Conservation (phyloP, 345 rosid species). For the Salix arbutifolia region DNA sequence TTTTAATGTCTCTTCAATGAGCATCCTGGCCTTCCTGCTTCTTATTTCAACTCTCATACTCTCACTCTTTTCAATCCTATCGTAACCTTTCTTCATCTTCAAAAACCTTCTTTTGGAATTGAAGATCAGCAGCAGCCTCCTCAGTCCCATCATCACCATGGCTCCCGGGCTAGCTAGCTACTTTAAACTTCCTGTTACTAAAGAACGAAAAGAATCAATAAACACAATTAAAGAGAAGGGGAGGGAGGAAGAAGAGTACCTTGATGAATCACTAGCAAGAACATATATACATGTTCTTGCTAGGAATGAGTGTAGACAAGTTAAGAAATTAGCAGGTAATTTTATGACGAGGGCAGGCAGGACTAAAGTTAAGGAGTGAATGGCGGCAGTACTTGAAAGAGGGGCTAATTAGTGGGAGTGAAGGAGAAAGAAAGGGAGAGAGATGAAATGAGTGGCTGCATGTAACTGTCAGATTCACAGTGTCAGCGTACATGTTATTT, state of each 20-base stretch:
- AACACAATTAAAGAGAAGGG: background rate
- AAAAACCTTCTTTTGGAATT: slow-evolving; percentile 60
- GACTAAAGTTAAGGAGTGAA: background rate
- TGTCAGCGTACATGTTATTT: no score
- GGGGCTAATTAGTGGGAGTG: background rate
- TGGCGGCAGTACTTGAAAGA: background rate
- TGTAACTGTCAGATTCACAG: background rate
- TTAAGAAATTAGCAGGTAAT: background rate
- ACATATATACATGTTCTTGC: no score
- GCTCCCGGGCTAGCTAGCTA: background rate
- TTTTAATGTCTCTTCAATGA: slow-evolving; percentile 62
- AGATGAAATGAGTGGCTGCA: slow-evolving; percentile 17
- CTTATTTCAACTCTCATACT: slow-evolving; percentile 86
- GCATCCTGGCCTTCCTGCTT: slow-evolving; percentile 76
- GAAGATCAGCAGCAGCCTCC: slow-evolving; percentile 49
- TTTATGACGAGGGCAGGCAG: background rate
- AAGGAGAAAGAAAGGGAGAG: slow-evolving; percentile 6
- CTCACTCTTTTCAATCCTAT: slow-evolving; percentile 88
- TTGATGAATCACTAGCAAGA: background rate
- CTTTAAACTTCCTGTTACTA: background rate
- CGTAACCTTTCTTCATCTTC: slow-evolving; percentile 59
- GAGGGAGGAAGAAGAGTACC: background rate
- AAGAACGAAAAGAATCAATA: background rate
- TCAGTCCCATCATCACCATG: slow-evolving; percentile 56
- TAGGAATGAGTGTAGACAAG: no score